Conservation (phyloP, 2,329 filamentous ascomycete genomes). For the Exophiala viscosa region DNA sequence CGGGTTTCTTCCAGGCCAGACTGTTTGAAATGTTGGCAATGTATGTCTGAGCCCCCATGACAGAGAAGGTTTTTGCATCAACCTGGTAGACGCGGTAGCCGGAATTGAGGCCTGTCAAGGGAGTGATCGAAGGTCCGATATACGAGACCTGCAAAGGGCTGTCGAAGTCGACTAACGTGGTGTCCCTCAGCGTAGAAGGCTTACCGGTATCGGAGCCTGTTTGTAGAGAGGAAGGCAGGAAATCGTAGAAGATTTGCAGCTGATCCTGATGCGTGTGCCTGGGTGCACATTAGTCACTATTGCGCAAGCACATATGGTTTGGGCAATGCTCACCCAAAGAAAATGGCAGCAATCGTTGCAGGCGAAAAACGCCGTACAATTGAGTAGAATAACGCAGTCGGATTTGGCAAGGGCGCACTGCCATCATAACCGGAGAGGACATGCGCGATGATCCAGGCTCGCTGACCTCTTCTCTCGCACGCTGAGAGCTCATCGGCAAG, state of each 20-base stretch:
- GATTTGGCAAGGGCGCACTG: slow-evolving; percentile 24
- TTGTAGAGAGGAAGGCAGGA: slow-evolving; percentile 19
- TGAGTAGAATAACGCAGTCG: slow-evolving; percentile 29
- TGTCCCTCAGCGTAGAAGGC: slow-evolving; percentile 21
- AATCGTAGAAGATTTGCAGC: slow-evolving; percentile 32
- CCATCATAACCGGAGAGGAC: slow-evolving; percentile 29
- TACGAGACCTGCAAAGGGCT: slow-evolving; percentile 29
- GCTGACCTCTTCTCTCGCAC: slow-evolving; percentile 27
- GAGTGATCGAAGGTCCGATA: slow-evolving; percentile 31
- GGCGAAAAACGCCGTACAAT: slow-evolving; percentile 29
- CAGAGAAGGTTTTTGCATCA: slow-evolving; percentile 30
- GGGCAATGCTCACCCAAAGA: slow-evolving; percentile 20
- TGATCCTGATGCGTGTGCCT: slow-evolving; percentile 31
- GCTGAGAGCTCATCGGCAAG: slow-evolving; percentile 28
- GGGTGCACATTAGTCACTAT: not conserved
- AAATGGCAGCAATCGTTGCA: slow-evolving; percentile 25
- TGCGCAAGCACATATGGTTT: not conserved
- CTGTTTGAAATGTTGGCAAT: slow-evolving; percentile 32
- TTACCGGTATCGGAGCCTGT: slow-evolving; percentile 1
- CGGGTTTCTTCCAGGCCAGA: slow-evolving; percentile 28
- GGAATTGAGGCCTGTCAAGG: slow-evolving; percentile 31
- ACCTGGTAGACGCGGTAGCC: slow-evolving; percentile 30
- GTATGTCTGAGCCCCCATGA: slow-evolving; percentile 32
- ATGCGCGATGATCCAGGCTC: slow-evolving; percentile 31
- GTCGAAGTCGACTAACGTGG: slow-evolving; percentile 26